A percentile compares a stretch with the other conserved stretches of the same genome.
Evolutionary conservation across 768 basidiomycete genomes (phyloP).

Genomic region (Scleroderma citrinum): DNA sequence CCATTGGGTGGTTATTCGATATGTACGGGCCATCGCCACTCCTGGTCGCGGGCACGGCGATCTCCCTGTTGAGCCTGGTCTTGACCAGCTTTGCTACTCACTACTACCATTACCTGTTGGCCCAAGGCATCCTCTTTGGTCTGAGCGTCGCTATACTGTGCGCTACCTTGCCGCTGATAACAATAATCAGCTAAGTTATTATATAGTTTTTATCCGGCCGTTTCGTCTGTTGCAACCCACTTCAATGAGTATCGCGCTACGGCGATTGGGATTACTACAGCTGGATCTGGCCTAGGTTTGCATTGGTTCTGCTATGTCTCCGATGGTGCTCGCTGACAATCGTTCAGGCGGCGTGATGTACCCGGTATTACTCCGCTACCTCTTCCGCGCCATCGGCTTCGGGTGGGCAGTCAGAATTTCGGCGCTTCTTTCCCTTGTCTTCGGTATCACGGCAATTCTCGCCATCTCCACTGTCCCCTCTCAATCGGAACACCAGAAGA

Average conservation of each 20-base stretch:
- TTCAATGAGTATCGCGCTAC: constrained; percentile 63
- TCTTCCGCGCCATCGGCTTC: constrained; percentile 53
- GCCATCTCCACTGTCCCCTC: constrained; percentile 47
- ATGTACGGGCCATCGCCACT: constrained; percentile 51
- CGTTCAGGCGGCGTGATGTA: constrained; percentile 60
- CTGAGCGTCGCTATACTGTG: constrained; percentile 60
- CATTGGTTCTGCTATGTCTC: constrained; percentile 1
- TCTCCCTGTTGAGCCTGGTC: constrained; percentile 48
- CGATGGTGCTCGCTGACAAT: constrained; percentile 10
- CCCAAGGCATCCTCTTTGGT: constrained; percentile 62
- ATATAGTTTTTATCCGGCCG: constrained; percentile 62
- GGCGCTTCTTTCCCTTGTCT: constrained; percentile 42
- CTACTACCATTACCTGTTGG: constrained; percentile 57
- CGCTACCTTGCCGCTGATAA: constrained; percentile 19
- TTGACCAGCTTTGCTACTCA: constrained; percentile 51
- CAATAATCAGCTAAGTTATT: constrained; percentile 2
- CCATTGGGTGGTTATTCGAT: constrained; percentile 57
- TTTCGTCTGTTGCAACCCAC: constrained; percentile 61
- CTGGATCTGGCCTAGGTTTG: constrained; percentile 63
- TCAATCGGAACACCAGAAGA: constrained; percentile 15
- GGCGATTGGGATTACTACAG: constrained; percentile 62
- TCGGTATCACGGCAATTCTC: constrained; percentile 42
- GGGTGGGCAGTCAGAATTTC: constrained; percentile 58
- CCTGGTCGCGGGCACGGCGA: constrained; percentile 45
- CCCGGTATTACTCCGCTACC: constrained; percentile 54